A percentile compares a stretch with the other conserved stretches of the same genome.
These are phyloP conservation scores for Bruguiera parviflora DNA, from an alignment of 345 rosid genomes.

Conservation along the genomic window DNA sequence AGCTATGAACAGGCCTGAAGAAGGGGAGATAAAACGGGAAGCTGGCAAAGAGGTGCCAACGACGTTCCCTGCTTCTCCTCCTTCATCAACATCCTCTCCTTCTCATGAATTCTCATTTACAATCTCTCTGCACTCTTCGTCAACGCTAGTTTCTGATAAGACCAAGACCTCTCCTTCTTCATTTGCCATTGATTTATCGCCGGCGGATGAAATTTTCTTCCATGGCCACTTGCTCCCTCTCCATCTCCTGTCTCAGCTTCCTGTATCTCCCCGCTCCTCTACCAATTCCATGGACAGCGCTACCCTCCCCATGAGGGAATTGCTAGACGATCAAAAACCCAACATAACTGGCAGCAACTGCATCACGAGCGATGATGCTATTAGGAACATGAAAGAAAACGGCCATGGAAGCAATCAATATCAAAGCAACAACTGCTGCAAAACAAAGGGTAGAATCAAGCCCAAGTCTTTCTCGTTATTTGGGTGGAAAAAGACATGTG, in stretches of 20 bases:
- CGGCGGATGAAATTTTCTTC: constrained; percentile 96
- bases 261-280: constrained; percentile 74
- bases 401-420: neutral
- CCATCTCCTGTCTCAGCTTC: constrained; percentile 75
- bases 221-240: constrained; percentile 96
- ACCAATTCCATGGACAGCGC: constrained; percentile 65
- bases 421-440: constrained; percentile 11
- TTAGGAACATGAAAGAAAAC: constrained; percentile 3
- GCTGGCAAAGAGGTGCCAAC: constrained; percentile 19
- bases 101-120: constrained; percentile 95
- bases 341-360: neutral
- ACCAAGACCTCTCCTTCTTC: constrained; percentile 34
- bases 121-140: constrained; percentile 69
- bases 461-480: constrained; percentile 73
- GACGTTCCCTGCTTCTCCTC: constrained; percentile 39
- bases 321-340: constrained; percentile 30
- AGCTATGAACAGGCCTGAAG: constrained; percentile 30
- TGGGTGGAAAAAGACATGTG: constrained; percentile 53
- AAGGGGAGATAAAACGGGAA: constrained; percentile 35
- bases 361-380: constrained; percentile 3
- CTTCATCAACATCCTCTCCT: constrained; percentile 81
- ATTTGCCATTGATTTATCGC: constrained; percentile 76
- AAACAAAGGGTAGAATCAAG: constrained; percentile 35
- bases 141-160: constrained; percentile 36
- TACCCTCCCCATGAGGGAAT: constrained; percentile 49